These are phyloP conservation scores for Hyphopichia pseudoburtonii DNA, from an alignment of 1,139 yeast genomes.

Conservation along the genomic window DNA sequence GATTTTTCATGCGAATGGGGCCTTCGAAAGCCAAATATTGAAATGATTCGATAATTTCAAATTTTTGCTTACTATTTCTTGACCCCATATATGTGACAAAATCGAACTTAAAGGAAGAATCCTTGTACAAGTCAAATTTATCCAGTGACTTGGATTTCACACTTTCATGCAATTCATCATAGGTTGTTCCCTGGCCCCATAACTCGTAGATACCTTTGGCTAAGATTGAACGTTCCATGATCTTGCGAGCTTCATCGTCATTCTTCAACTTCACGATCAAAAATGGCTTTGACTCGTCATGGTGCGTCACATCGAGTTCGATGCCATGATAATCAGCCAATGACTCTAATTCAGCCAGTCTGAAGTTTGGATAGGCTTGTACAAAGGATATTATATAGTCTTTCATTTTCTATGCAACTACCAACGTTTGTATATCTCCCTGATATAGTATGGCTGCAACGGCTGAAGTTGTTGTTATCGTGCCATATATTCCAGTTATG, in stretches of 20 bases:
- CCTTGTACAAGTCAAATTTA: conserved; percentile 31
- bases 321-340: conserved; percentile 66
- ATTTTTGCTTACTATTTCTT: conserved; percentile 52
- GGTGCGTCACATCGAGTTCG: conserved; percentile 57
- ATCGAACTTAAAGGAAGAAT: conserved; percentile 75
- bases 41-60: conserved; percentile 70
- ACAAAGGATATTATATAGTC: conserved; percentile 78
- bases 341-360: conserved; percentile 82
- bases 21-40: conserved; percentile 73
- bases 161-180: conserved; percentile 57
- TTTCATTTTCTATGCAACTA: no score
- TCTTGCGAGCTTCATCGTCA: conserved; percentile 65
- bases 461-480: no score
- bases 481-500: no score
- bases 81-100: conserved; percentile 75
- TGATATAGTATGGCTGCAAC: no score
- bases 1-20: conserved; percentile 71
- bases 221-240: conserved; percentile 68
- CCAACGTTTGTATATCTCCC: no score
- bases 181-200: conserved; percentile 69
- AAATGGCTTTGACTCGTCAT: conserved; percentile 67
- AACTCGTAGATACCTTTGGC: conserved; percentile 79
- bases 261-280: conserved; percentile 60
- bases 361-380: conserved; percentile 76
- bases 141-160: conserved; percentile 36